Evolutionary conservation across 2,329 filamentous ascomycete genomes (phyloP).

Genomic region (Aspergillus fructus): DNA sequence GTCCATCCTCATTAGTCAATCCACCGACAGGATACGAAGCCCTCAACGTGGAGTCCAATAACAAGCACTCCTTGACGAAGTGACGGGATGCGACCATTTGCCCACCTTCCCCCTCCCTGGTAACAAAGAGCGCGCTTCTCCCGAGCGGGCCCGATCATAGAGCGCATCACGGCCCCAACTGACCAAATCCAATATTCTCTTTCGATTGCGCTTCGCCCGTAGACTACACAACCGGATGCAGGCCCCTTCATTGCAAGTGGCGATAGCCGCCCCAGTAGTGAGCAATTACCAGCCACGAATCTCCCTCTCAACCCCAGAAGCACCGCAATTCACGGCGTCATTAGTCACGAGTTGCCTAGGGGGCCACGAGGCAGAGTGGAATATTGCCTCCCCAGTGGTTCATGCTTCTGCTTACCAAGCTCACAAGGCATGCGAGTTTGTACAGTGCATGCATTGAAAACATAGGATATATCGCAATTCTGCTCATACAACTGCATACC

Average conservation of each 20-base stretch:
- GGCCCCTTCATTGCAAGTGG: background rate
- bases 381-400: constrained; percentile 4
- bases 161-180: background rate
- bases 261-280: no score
- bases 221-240: background rate
- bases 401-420: constrained; percentile 15
- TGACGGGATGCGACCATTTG: background rate
- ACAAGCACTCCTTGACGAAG: constrained; percentile 2
- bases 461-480: constrained; percentile 7
- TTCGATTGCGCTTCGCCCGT: background rate
- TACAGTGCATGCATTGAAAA: background rate
- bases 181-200: background rate
- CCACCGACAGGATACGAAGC: constrained; percentile 5
- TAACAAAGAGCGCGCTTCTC: background rate
- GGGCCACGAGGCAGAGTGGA: background rate
- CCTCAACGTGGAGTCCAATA: constrained; percentile 4
- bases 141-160: background rate
- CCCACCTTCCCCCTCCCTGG: background rate
- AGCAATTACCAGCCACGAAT: no score
- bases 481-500: constrained; percentile 19
- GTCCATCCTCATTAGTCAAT: constrained; percentile 1
- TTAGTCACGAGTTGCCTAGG: background rate
- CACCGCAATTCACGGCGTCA: no score
- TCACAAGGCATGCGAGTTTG: constrained; percentile 11
- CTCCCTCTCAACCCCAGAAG: no score